Percentiles rank a stretch among this genome's conserved stretches.
phyloP scores from a whole-genome alignment of 805 yeast species.

The Naumovozyma castellii region DNA sequence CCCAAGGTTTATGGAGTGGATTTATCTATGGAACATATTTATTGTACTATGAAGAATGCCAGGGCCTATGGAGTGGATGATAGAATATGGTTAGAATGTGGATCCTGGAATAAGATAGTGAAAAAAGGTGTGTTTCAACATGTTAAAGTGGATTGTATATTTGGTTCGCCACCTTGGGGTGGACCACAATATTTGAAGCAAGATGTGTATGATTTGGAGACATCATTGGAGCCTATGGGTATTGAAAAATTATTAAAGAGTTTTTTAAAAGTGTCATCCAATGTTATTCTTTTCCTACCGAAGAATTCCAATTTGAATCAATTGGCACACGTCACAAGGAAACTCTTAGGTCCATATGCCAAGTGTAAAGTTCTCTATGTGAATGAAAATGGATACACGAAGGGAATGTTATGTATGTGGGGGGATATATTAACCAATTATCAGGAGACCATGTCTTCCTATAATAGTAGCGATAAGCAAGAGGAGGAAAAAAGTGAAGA shows the following conservation, averaged over 20 bases:
- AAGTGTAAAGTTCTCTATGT: conserved; percentile 40
- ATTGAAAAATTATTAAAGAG: conserved; percentile 38
- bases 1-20: conserved; percentile 55
- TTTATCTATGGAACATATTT: conserved; percentile 46
- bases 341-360: conserved; percentile 37
- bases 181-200: conserved; percentile 50
- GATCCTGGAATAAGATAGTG: conserved; percentile 36
- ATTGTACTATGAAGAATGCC: conserved; percentile 61
- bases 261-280: conserved; percentile 33
- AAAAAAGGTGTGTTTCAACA: conserved; percentile 12
- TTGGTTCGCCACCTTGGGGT: conserved; percentile 87
- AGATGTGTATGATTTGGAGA: conserved; percentile 38
- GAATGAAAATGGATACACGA: conserved; percentile 34
- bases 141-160: conserved; percentile 34
- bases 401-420: conserved; percentile 54
- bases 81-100: conserved; percentile 38
- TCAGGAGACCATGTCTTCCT: neutral
- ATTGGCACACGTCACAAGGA: conserved; percentile 37
- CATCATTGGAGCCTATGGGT: conserved; percentile 39
- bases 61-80: conserved; percentile 47
- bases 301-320: conserved; percentile 48
- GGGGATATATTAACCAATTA: conserved; percentile 38
- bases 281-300: conserved; percentile 57
- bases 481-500: conserved; percentile 3
- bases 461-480: too few species aligned